phyloP scores from a whole-genome alignment of 208 protist genomes.

The Trichomonas tenax region DNA sequence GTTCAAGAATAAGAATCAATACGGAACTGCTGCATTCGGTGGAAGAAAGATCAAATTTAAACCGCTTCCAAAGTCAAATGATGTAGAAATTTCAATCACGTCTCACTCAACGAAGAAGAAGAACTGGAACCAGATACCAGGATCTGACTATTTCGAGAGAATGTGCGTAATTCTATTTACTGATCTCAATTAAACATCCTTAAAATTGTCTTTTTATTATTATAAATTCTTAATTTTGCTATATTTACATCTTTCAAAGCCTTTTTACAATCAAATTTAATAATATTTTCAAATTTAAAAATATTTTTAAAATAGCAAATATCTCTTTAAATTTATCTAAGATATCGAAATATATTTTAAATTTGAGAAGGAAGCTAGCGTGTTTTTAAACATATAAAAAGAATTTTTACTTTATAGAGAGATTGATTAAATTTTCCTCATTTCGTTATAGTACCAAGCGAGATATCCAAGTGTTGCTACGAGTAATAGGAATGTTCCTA shows the following conservation, averaged over 20 bases:
- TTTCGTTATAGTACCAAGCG: not conserved
- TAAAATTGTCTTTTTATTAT: not conserved
- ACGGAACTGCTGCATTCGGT: not conserved
- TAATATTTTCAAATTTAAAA: too few species aligned
- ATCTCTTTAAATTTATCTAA: too few species aligned
- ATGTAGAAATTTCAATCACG: conserved; percentile 3
- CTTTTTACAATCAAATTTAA: too few species aligned
- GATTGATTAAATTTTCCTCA: too few species aligned
- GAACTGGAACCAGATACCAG: not conserved
- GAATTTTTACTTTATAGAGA: too few species aligned
- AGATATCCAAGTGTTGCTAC: not conserved
- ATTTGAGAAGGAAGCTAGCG: too few species aligned
- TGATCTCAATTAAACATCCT: not conserved
- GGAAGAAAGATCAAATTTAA: not conserved
- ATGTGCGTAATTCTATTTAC: not conserved
- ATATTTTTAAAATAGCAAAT: too few species aligned
- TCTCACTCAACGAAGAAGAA: not conserved
- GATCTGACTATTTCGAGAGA: not conserved
- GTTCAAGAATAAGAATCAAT: conserved; percentile 7
- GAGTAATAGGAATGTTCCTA: not conserved
- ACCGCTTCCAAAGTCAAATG: not conserved
- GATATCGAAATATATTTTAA: too few species aligned
- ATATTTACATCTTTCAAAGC: too few species aligned
- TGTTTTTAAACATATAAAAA: too few species aligned
- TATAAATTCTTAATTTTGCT: not conserved